Evolutionary conservation across 768 basidiomycete species (phyloP).

Genomic region (Boletellus ananas): DNA sequence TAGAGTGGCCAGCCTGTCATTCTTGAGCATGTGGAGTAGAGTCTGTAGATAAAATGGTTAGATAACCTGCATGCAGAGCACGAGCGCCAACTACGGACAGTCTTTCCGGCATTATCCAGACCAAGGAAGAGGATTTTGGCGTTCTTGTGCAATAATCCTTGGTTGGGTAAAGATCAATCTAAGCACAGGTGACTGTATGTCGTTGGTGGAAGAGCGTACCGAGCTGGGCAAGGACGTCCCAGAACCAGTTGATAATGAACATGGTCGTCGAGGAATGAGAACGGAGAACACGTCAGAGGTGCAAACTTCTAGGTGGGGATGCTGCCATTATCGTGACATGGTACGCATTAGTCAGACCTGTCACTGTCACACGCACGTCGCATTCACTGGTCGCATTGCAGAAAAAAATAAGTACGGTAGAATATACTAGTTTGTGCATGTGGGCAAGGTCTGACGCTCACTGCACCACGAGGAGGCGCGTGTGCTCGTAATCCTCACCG

Average conservation of each 20-base stretch:
- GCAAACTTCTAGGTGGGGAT: neutral
- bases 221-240: conserved; percentile 90
- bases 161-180: neutral
- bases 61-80: neutral
- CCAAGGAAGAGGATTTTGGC: conserved; percentile 99
- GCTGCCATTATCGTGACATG: conserved; percentile 14
- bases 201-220: conserved; percentile 48
- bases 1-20: conserved; percentile 93
- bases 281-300: conserved; percentile 18
- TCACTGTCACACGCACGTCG: conserved; percentile 1
- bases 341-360: conserved; percentile 11
- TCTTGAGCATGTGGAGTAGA: conserved; percentile 98
- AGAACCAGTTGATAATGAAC: conserved; percentile 94
- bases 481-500: conserved; percentile 60
- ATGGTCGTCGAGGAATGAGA: conserved; percentile 39
- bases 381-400: too few species aligned
- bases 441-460: conserved; percentile 69
- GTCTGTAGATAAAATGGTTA: conserved; percentile 50
- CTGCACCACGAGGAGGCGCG: conserved; percentile 48
- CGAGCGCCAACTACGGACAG: conserved; percentile 50
- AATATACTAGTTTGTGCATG: conserved; percentile 27
- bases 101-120: conserved; percentile 98
- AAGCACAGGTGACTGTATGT: neutral
- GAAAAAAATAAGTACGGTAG: neutral
- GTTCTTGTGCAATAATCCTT: conserved; percentile 94